Conservation (phyloP, 2,329 filamentous ascomycete species). For the Colletotrichum sp. region DNA sequence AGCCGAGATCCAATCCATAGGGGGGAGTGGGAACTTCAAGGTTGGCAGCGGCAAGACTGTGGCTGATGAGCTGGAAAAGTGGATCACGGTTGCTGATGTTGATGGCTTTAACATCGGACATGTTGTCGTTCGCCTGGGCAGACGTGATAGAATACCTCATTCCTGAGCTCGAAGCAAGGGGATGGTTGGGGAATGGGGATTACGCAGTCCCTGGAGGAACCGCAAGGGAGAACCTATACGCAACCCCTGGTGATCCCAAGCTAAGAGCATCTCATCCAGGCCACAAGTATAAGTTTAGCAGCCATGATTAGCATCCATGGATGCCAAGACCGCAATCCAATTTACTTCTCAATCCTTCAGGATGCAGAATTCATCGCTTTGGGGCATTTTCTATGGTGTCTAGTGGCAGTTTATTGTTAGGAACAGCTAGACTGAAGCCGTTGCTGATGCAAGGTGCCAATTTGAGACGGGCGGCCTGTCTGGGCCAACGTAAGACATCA, state of each 20-base stretch:
- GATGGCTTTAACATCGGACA: conserved; percentile 22
- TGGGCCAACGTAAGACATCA: neutral
- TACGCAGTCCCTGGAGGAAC: neutral
- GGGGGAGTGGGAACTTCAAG: neutral
- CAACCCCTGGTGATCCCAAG: neutral
- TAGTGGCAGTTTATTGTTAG: neutral
- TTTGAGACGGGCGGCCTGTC: neutral
- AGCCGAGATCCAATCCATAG: conserved; percentile 1
- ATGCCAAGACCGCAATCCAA: neutral
- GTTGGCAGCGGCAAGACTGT: conserved; percentile 3
- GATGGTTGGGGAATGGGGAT: neutral
- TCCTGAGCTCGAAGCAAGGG: neutral
- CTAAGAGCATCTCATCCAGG: neutral
- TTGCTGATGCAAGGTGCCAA: neutral
- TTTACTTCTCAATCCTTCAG: neutral
- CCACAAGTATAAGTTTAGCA: neutral
- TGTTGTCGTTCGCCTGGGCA: conserved; percentile 18
- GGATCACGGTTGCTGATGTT: neutral
- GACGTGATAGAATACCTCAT: conserved; percentile 2
- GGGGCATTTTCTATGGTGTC: neutral
- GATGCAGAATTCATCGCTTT: neutral
- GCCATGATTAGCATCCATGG: neutral
- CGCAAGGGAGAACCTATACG: neutral
- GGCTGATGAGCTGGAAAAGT: neutral
- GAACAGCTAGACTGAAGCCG: neutral